Percentiles rank a stretch among this genome's conserved stretches.
These are phyloP conservation scores for Terana coerulea DNA, from an alignment of 768 basidiomycete genomes.

Conservation along the genomic window DNA sequence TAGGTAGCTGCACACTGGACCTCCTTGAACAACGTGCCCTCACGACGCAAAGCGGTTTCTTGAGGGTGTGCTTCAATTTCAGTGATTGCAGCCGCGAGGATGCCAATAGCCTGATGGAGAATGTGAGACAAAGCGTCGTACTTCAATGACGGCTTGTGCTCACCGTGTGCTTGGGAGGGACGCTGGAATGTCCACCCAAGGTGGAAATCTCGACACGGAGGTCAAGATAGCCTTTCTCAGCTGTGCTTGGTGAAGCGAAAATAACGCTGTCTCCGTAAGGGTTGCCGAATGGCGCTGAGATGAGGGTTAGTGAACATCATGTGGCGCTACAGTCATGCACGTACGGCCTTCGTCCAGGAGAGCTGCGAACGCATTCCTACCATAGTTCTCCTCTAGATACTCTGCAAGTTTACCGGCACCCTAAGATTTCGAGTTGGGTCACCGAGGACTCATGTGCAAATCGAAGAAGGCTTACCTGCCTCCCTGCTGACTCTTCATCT, in stretches of 20 bases:
- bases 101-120: constrained; percentile 54
- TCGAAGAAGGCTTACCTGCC: constrained; percentile 17
- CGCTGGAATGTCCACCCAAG: constrained; percentile 38
- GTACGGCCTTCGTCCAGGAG: constrained; percentile 47
- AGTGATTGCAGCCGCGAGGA: constrained; percentile 67
- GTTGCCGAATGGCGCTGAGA: constrained; percentile 11
- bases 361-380: constrained; percentile 33
- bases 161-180: constrained; percentile 40
- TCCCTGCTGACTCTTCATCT: constrained; percentile 19
- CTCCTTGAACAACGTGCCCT: constrained; percentile 53
- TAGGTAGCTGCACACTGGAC: constrained; percentile 69
- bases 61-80: constrained; percentile 67
- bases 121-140: not conserved
- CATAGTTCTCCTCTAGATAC: constrained; percentile 34
- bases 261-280: constrained; percentile 15
- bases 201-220: constrained; percentile 26
- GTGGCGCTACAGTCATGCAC: not conserved
- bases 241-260: constrained; percentile 19
- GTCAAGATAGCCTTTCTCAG: constrained; percentile 31
- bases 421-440: not conserved
- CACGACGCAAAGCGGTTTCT: constrained; percentile 43
- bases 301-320: not conserved
- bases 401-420: constrained; percentile 29
- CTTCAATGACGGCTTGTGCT: constrained; percentile 15
- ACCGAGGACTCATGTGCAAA: not conserved